These are phyloP conservation scores for Calocybe indica DNA, from an alignment of 768 basidiomycete genomes.

Conservation along the genomic window DNA sequence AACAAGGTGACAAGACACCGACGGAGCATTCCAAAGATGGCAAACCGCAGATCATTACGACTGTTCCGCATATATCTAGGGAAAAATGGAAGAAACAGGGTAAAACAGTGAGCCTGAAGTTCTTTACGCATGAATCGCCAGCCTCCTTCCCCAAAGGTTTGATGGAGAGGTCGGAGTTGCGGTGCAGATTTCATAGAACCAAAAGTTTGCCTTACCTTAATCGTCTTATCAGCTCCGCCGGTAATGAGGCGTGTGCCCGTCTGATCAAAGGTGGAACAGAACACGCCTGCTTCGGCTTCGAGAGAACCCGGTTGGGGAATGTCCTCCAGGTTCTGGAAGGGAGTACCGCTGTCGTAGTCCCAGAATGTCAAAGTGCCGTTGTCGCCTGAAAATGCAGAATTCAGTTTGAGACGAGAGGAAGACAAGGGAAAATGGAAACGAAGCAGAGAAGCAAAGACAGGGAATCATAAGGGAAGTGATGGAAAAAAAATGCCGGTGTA, in stretches of 20 bases:
- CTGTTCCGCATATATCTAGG: conserved; percentile 66
- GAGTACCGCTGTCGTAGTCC: conserved; percentile 92
- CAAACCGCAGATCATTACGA: conserved; percentile 32
- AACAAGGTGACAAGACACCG: too few relatives aligned
- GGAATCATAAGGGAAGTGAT: neutral
- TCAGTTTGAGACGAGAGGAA: neutral
- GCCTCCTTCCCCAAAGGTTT: conserved; percentile 2
- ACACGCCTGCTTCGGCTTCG: conserved; percentile 94
- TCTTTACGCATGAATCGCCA: too few relatives aligned
- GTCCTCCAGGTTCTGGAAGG: conserved; percentile 93
- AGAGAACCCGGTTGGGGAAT: conserved; percentile 96
- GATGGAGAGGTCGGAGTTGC: conserved; percentile 2
- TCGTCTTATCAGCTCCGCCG: conserved; percentile 97
- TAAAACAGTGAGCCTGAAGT: too few relatives aligned
- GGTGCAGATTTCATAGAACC: neutral
- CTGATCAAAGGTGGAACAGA: conserved; percentile 94
- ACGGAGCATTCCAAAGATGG: too few relatives aligned
- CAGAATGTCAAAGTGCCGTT: conserved; percentile 89
- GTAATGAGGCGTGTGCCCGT: conserved; percentile 94
- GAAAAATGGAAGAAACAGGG: neutral
- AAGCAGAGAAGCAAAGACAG: too few relatives aligned
- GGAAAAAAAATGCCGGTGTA: neutral
- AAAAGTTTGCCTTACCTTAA: conserved; percentile 59
- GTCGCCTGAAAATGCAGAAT: conserved; percentile 51
- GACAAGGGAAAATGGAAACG: too few relatives aligned